Evolutionary conservation across 371 early-diverging fungal species (phyloP), one percentile per base, ranked within the genome.

Genomic region (Lichtheimia ornata): DNA sequence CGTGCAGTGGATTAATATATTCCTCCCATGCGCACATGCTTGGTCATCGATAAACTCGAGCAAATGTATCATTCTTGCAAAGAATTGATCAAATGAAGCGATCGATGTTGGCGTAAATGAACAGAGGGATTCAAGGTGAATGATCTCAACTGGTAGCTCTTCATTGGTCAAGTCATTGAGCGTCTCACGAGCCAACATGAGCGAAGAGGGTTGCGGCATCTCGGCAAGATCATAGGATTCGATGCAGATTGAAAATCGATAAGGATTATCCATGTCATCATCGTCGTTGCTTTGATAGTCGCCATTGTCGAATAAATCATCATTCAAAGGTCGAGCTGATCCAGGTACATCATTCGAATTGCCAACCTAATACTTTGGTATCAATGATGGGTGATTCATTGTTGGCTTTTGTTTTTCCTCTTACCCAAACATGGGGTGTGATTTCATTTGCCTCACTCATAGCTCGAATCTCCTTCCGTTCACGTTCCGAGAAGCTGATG

Each of bases 191-290:
- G 79, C 82, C 12, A 79, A 45, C 7, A 68, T 72, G 5, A 86
- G 59, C 0, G 73, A 77, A 12, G 84, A 76, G 0, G 80, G 73
- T 1, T 75, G 59, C 0, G 86, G 84, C 65, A 80, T 79, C 43
- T 84, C 86, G 3, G 84, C 80, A 0, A 82, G 58, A 43, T 86
- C 82, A 49, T 84, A 85, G 28, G 83, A 66, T 60, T 88, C 86
- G 22, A 88, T 73, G 43, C 88, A 88, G 17, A 88, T 76, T 1
- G 85, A 81, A 43, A 86, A 82, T 25, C 71, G 74, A 50, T 82
- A 71, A 18, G 77, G 78, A 59, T 82, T 79, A 6, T 47, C 35
- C 35, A 35, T 35, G 44, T 69, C 64, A 40, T 59, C 60, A 40
- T 59, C 60, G 3, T 25, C 30, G 15, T 63, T 64, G 14, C 52